phyloP scores from a whole-genome alignment of 768 basidiomycete species.

The Boletus fagicola region DNA sequence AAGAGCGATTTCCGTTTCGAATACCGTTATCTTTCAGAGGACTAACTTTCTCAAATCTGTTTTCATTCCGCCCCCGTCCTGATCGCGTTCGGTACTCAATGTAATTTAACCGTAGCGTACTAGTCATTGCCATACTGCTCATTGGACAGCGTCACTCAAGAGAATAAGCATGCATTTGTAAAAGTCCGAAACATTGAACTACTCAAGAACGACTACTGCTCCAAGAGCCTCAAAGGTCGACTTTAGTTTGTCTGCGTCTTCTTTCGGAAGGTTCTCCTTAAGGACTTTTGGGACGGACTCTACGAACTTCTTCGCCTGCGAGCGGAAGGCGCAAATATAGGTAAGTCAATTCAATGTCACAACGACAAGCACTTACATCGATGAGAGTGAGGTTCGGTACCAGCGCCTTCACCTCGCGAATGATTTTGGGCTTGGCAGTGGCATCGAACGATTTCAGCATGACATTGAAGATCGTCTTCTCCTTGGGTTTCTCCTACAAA shows the following conservation, averaged over 20 bases:
- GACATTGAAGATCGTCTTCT: slow-evolving; percentile 97
- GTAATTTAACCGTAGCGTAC: slow-evolving; percentile 28
- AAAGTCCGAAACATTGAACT: slow-evolving; percentile 27
- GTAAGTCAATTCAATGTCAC: background rate
- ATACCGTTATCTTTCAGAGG: slow-evolving; percentile 92
- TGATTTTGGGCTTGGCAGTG: slow-evolving; percentile 91
- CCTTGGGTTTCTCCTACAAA: slow-evolving; percentile 88
- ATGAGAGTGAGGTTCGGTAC: slow-evolving; percentile 96
- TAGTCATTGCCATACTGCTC: slow-evolving; percentile 18
- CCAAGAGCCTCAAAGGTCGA: slow-evolving; percentile 87
- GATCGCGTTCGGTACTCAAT: slow-evolving; percentile 18
- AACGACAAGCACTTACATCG: slow-evolving; percentile 61
- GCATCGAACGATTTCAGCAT: slow-evolving; percentile 94
- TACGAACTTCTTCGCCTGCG: slow-evolving; percentile 97
- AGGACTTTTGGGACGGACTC: slow-evolving; percentile 90
- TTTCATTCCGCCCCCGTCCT: slow-evolving; percentile 7
- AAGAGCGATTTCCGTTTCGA: slow-evolving; percentile 98
- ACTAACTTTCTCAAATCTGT: slow-evolving; percentile 31
- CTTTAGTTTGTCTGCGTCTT: slow-evolving; percentile 96
- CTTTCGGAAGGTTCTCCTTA: slow-evolving; percentile 94
- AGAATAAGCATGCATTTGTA: slow-evolving; percentile 17
- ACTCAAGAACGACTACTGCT: slow-evolving; percentile 84
- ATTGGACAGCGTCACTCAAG: slow-evolving; percentile 13
- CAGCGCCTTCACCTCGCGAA: slow-evolving; percentile 94
- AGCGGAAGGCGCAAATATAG: background rate